A percentile compares a stretch with the other conserved stretches of the same genome.
Conservation (phyloP, 2,329 filamentous ascomycete genomes). For the Cercospora janseana region DNA sequence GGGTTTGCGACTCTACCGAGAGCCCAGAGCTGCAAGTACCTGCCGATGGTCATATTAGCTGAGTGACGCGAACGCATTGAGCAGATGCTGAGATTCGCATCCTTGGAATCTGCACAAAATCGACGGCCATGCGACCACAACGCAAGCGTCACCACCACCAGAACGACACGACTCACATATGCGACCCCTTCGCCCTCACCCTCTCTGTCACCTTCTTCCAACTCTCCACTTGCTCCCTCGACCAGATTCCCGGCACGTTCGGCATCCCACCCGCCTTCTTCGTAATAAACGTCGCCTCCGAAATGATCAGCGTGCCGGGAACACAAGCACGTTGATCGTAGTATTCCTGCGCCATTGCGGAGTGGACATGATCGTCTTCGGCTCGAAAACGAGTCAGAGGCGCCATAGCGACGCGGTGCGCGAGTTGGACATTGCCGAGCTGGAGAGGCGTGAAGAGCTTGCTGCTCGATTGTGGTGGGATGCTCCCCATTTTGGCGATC, state of each 20-base stretch:
- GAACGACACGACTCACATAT: slow-evolving; percentile 50
- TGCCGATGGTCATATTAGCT: too few relatives aligned
- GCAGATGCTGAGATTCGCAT: too few relatives aligned
- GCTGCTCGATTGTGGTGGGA: not conserved
- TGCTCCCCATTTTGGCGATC: too few relatives aligned
- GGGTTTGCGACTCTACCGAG: slow-evolving; percentile 48
- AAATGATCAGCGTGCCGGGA: slow-evolving; percentile 36
- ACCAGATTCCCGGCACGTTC: slow-evolving; percentile 32
- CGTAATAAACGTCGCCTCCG: slow-evolving; percentile 40
- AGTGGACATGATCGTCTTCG: not conserved
- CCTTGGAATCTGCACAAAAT: too few relatives aligned
- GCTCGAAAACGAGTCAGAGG: slow-evolving; percentile 7
- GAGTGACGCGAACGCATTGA: too few relatives aligned
- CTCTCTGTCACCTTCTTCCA: slow-evolving; percentile 54
- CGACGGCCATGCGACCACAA: too few relatives aligned
- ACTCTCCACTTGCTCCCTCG: slow-evolving; percentile 45
- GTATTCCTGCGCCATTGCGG: slow-evolving; percentile 30
- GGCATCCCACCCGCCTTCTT: slow-evolving; percentile 31
- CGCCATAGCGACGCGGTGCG: slow-evolving; percentile 10
- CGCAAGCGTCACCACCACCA: too few relatives aligned
- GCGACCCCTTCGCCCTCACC: slow-evolving; percentile 52
- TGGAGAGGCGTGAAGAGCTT: slow-evolving; percentile 9
- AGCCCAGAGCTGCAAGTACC: slow-evolving; percentile 49
- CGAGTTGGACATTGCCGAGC: not conserved
- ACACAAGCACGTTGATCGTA: slow-evolving; percentile 36